Conservation (phyloP, 2,329 filamentous ascomycete genomes). For the Ascochyta clinopodiicola region DNA sequence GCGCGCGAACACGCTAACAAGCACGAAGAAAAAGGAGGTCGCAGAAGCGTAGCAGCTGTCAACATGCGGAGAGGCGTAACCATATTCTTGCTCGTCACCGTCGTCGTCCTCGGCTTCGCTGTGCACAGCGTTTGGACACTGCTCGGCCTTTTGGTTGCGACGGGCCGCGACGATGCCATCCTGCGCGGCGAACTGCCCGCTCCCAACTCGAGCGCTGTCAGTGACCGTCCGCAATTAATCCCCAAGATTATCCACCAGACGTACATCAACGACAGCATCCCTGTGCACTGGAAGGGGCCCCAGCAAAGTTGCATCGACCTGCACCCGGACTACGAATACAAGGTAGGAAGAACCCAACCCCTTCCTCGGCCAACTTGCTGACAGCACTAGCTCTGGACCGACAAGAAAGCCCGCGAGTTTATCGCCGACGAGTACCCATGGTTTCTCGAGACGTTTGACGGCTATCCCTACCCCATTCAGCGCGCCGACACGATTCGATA, state of each 20-base stretch:
- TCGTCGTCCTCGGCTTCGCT: conserved; percentile 68
- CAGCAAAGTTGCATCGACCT: conserved; percentile 71
- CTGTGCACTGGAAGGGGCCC: conserved; percentile 68
- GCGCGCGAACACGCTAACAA: not conserved
- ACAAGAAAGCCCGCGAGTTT: conserved; percentile 72
- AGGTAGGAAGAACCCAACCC: conserved; percentile 52
- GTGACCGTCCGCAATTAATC: conserved; percentile 66
- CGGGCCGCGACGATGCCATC: conserved; percentile 71
- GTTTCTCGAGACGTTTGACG: conserved; percentile 77
- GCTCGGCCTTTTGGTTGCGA: conserved; percentile 71
- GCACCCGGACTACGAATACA: conserved; percentile 77
- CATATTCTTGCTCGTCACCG: conserved; percentile 70
- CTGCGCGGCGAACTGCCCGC: conserved; percentile 69
- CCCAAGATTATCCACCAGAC: conserved; percentile 82
- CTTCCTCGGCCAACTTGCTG: conserved; percentile 6
- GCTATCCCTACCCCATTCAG: conserved; percentile 77
- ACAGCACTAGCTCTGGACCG: conserved; percentile 72
- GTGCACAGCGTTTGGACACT: conserved; percentile 74
- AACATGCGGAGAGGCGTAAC: conserved; percentile 67
- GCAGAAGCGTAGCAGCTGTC: conserved; percentile 23
- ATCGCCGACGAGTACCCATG: conserved; percentile 74
- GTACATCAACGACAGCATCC: conserved; percentile 74
- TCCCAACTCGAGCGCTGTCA: conserved; percentile 66
- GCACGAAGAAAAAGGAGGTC: conserved; percentile 32
- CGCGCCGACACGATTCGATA: conserved; percentile 80